These are phyloP conservation scores for Kwoniella pini DNA, from an alignment of 768 basidiomycete species.

Conservation along the genomic window DNA sequence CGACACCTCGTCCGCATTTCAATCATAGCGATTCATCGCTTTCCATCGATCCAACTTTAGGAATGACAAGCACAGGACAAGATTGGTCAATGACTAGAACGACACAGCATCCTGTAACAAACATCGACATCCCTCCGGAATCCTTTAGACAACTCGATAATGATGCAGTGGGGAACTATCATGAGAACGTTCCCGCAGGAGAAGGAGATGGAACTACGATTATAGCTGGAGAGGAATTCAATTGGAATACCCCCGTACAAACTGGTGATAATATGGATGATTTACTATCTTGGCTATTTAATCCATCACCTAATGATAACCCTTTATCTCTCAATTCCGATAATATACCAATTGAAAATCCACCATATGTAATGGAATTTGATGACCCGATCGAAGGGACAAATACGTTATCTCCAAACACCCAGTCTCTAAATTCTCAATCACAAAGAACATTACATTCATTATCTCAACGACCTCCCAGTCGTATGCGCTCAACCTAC, in stretches of 20 bases:
- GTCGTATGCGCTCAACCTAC: conserved; percentile 4
- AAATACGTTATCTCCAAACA: not conserved
- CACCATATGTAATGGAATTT: not conserved
- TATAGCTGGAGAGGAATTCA: conserved; percentile 11
- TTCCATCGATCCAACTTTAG: too few relatives aligned
- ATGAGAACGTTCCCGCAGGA: not conserved
- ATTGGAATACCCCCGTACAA: not conserved
- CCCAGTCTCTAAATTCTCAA: not conserved
- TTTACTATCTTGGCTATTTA: conserved; percentile 21
- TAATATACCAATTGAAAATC: not conserved
- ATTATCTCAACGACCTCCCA: conserved; percentile 6
- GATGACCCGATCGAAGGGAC: not conserved
- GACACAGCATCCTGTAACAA: too few relatives aligned
- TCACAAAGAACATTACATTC: not conserved
- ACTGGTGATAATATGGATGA: conserved; percentile 23
- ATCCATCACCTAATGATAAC: conserved; percentile 3
- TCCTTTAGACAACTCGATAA: too few relatives aligned
- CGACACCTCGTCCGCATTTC: too few relatives aligned
- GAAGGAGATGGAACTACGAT: not conserved
- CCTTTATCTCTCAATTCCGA: not conserved
- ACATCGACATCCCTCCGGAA: too few relatives aligned
- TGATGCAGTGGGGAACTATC: too few relatives aligned
- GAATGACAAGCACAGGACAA: too few relatives aligned
- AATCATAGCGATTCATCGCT: too few relatives aligned
- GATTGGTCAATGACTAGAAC: too few relatives aligned